A percentile compares a stretch with the other conserved stretches of the same genome.
These are phyloP conservation scores for Lepidium didymum DNA, from an alignment of 345 rosid genomes.

Conservation along the genomic window DNA sequence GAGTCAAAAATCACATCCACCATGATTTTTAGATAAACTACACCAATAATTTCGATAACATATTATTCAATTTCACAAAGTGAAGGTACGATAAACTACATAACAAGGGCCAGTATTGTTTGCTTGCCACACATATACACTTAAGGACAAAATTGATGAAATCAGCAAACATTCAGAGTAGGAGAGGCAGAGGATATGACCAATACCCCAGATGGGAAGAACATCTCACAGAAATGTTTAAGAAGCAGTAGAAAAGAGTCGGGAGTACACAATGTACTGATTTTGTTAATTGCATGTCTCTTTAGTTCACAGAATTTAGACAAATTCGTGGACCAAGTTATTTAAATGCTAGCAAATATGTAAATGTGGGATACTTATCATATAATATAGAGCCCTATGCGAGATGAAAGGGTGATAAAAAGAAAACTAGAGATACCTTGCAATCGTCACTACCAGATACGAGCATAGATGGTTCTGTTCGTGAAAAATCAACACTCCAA, in stretches of 20 bases:
- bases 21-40: background rate
- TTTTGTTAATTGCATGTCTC: background rate
- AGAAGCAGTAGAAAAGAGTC: background rate
- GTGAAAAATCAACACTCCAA: slow-evolving; percentile 98
- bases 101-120: background rate
- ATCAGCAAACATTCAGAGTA: background rate
- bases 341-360: background rate
- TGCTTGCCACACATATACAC: background rate
- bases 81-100: background rate
- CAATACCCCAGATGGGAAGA: background rate
- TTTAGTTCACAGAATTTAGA: background rate
- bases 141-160: background rate
- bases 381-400: background rate
- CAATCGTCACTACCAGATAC: slow-evolving; percentile 99
- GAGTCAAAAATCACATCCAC: slow-evolving; percentile 2
- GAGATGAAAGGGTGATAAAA: background rate
- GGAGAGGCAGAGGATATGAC: background rate
- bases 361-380: background rate
- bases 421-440: slow-evolving; percentile 54
- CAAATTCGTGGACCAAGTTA: background rate
- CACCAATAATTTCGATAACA: background rate
- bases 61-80: background rate
- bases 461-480: slow-evolving; percentile 88
- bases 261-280: background rate
- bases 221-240: background rate